phyloP scores from a whole-genome alignment of 2,329 filamentous ascomycete genomes.

The Huntiella decipiens region DNA sequence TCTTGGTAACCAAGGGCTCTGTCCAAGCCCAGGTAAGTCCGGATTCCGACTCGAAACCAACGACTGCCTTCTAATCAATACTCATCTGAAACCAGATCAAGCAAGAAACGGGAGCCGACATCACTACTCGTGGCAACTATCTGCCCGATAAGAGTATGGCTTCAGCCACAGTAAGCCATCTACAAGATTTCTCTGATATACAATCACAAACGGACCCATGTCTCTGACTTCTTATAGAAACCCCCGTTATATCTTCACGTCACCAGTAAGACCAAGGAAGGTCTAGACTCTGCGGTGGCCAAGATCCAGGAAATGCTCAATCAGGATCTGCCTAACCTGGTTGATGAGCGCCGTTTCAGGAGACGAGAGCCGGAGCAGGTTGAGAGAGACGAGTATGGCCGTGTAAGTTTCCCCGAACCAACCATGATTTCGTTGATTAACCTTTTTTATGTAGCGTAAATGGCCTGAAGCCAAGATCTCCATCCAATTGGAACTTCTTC shows the following conservation, averaged over 20 bases:
- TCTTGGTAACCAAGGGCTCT: conserved; percentile 88
- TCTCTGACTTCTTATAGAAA: conserved; percentile 35
- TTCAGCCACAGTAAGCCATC: conserved; percentile 57
- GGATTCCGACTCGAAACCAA: no score
- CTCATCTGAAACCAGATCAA: conserved; percentile 54
- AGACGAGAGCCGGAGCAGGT: conserved; percentile 62
- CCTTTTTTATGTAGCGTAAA: conserved; percentile 49
- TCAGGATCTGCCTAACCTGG: conserved; percentile 83
- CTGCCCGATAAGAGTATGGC: conserved; percentile 97
- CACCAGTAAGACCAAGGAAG: conserved; percentile 77
- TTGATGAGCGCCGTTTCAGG: conserved; percentile 84
- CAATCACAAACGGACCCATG: background rate
- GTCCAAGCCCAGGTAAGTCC: conserved; percentile 95
- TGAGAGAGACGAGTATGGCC: conserved; percentile 77
- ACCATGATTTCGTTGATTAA: background rate
- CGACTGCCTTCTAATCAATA: no score
- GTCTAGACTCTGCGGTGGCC: conserved; percentile 70
- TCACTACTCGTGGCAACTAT: conserved; percentile 92
- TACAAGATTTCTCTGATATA: background rate
- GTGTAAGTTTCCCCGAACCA: conserved; percentile 32
- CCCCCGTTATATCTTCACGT: conserved; percentile 90
- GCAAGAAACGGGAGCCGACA: conserved; percentile 99
- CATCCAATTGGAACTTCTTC: conserved; percentile 75
- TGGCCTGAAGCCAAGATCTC: conserved; percentile 95
- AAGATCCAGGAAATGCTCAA: conserved; percentile 93